Evolutionary conservation across 2,329 filamentous ascomycete genomes (phyloP).

Genomic region (Rasamsonia emersonii): DNA sequence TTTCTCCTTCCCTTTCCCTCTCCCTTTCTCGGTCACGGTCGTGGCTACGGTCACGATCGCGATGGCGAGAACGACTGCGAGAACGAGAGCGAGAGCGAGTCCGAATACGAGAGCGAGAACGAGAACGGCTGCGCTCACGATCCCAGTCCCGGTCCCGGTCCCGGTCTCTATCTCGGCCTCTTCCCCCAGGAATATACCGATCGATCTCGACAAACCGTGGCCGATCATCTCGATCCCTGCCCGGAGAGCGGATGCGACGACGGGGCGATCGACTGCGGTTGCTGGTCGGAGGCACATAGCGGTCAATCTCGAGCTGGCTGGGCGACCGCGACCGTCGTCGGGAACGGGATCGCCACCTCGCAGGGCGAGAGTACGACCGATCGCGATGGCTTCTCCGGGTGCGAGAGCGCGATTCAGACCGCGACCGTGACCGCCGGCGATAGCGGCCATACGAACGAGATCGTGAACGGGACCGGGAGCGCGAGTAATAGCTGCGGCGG

Average conservation of each 20-base stretch:
- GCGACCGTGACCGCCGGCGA: slow-evolving; percentile 12
- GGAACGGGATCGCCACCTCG: slow-evolving; percentile 16
- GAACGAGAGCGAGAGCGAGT: too few species aligned
- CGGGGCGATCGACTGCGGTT: slow-evolving; percentile 33
- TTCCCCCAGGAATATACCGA: slow-evolving; percentile 35
- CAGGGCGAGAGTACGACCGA: slow-evolving; percentile 24
- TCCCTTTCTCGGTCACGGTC: too few species aligned
- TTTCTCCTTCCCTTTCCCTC: slow-evolving; percentile 9
- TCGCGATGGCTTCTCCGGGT: slow-evolving; percentile 12
- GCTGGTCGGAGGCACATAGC: slow-evolving; percentile 35
- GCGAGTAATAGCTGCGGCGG: slow-evolving; percentile 10
- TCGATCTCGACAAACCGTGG: slow-evolving; percentile 32
- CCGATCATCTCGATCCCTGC: slow-evolving; percentile 21
- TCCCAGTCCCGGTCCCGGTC: slow-evolving; percentile 10
- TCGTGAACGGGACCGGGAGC: slow-evolving; percentile 11
- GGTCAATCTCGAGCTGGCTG: slow-evolving; percentile 32
- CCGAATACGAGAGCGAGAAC: too few species aligned
- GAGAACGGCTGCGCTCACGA: too few species aligned
- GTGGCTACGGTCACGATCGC: too few species aligned
- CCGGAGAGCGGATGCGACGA: slow-evolving; percentile 29
- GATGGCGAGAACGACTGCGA: too few species aligned
- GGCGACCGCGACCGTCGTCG: slow-evolving; percentile 22
- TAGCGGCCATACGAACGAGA: slow-evolving; percentile 15
- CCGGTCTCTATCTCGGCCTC: slow-evolving; percentile 9
- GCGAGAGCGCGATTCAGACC: slow-evolving; percentile 8